Conservation (phyloP, 208 protist genomes). For the Leishmania major region DNA sequence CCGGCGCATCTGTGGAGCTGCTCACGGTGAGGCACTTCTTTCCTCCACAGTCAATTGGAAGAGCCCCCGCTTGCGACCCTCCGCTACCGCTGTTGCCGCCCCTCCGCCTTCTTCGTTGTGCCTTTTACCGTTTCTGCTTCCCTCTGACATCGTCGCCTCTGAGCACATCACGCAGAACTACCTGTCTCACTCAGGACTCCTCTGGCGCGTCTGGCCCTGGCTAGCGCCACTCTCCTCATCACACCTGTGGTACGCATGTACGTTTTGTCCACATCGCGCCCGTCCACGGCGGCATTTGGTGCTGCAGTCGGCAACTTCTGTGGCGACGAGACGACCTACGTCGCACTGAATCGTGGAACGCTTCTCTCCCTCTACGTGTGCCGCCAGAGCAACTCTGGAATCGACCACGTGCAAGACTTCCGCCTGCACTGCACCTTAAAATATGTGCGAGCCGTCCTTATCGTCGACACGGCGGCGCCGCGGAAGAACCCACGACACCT, state of each 20-base stretch:
- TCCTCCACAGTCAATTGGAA: neutral
- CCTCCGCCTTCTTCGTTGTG: neutral
- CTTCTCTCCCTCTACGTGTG: constrained; percentile 52
- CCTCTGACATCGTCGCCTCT: neutral
- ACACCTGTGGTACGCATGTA: constrained; percentile 12
- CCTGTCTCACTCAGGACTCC: neutral
- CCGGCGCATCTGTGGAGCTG: neutral
- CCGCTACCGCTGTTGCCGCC: neutral
- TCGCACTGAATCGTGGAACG: constrained; percentile 62
- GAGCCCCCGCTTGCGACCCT: too few relatives aligned
- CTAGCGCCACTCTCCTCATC: constrained; percentile 8
- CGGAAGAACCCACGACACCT: constrained; percentile 48
- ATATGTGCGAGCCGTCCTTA: constrained; percentile 60
- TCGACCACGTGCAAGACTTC: constrained; percentile 58
- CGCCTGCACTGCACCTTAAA: constrained; percentile 65
- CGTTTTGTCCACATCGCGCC: constrained; percentile 58
- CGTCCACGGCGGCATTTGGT: constrained; percentile 49
- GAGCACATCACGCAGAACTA: neutral
- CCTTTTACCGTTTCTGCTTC: too few relatives aligned
- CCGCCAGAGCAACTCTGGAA: constrained; percentile 2
- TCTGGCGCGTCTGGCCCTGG: neutral
- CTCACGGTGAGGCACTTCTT: neutral
- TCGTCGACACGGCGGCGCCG: constrained; percentile 35
- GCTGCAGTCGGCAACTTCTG: constrained; percentile 47
- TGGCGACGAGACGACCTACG: constrained; percentile 21